Evolutionary conservation across 352 stramenopile genomes (phyloP).

Genomic region (Globisporangium splendens): DNA sequence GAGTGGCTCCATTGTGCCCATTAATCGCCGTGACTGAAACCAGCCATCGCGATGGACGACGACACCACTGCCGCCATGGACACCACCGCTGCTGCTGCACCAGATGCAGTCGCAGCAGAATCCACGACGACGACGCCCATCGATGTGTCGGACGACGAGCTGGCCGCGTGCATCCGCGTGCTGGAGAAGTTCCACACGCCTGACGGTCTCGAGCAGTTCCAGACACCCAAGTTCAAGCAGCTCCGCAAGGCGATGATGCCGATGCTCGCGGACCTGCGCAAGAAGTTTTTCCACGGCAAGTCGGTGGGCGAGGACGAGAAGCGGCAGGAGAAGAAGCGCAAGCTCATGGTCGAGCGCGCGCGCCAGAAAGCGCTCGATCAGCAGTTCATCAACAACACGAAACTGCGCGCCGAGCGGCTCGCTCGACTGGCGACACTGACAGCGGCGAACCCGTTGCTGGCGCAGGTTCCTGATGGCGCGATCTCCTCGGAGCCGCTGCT

Average conservation of each 20-base stretch:
- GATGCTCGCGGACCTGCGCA: constrained; percentile 55
- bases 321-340: constrained; percentile 62
- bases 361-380: constrained; percentile 69
- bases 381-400: constrained; percentile 81
- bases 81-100: background rate
- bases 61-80: constrained; percentile 6
- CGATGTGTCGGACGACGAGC: constrained; percentile 44
- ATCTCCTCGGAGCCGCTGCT: background rate
- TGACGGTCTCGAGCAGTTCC: constrained; percentile 41
- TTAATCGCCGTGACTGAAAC: too few species aligned
- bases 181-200: constrained; percentile 55
- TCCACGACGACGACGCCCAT: background rate
- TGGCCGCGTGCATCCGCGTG: constrained; percentile 48
- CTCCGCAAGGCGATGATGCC: constrained; percentile 59
- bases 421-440: constrained; percentile 55
- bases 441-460: constrained; percentile 49
- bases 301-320: constrained; percentile 34
- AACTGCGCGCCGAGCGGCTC: constrained; percentile 63
- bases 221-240: constrained; percentile 54
- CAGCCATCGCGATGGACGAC: too few species aligned
- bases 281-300: constrained; percentile 65
- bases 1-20: too few species aligned
- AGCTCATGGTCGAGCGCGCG: constrained; percentile 39
- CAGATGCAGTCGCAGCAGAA: too few species aligned
- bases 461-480: constrained; percentile 61